phyloP scores from a whole-genome alignment of 768 basidiomycete genomes.

The Leccinum truebloodii region DNA sequence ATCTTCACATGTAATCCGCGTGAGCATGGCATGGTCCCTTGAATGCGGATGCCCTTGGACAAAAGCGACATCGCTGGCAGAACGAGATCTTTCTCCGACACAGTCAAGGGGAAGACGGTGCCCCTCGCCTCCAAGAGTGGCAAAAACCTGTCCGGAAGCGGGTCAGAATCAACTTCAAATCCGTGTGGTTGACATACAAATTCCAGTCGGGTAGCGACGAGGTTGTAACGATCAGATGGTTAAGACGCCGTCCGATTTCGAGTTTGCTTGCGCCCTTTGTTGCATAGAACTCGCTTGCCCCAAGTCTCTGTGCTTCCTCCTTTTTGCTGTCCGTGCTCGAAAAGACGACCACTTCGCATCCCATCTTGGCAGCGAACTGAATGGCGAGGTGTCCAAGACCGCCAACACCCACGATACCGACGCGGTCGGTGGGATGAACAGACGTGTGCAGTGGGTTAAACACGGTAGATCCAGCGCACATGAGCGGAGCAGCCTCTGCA shows the following conservation, averaged over 20 bases:
- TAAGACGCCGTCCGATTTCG: slow-evolving; percentile 27
- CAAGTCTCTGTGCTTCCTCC: slow-evolving; percentile 34
- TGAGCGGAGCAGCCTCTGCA: slow-evolving; percentile 35
- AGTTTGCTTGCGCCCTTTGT: slow-evolving; percentile 30
- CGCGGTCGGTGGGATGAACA: slow-evolving; percentile 33
- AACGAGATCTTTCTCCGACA: slow-evolving; percentile 22
- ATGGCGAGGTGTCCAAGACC: slow-evolving; percentile 41
- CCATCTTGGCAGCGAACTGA: slow-evolving; percentile 42
- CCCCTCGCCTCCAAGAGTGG: slow-evolving; percentile 29
- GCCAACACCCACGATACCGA: slow-evolving; percentile 37
- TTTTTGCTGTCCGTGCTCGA: slow-evolving; percentile 35
- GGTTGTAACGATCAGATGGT: slow-evolving; percentile 36
- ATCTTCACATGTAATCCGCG: slow-evolving; percentile 33
- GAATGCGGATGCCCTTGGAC: slow-evolving; percentile 23
- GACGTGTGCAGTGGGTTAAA: slow-evolving; percentile 30
- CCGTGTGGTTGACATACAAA: slow-evolving; percentile 20
- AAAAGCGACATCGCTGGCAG: slow-evolving; percentile 24
- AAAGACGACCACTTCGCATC: slow-evolving; percentile 39
- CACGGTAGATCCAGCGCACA: slow-evolving; percentile 40
- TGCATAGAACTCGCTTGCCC: slow-evolving; percentile 38
- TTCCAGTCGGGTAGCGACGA: slow-evolving; percentile 32
- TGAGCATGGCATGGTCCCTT: slow-evolving; percentile 27
- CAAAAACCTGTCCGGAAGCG: slow-evolving; percentile 20
- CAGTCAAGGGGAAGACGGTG: slow-evolving; percentile 28
- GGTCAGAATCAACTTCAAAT: not conserved